These are phyloP conservation scores for Wickerhamiella allomyrinae DNA, from an alignment of 805 yeast genomes.

Conservation along the genomic window DNA sequence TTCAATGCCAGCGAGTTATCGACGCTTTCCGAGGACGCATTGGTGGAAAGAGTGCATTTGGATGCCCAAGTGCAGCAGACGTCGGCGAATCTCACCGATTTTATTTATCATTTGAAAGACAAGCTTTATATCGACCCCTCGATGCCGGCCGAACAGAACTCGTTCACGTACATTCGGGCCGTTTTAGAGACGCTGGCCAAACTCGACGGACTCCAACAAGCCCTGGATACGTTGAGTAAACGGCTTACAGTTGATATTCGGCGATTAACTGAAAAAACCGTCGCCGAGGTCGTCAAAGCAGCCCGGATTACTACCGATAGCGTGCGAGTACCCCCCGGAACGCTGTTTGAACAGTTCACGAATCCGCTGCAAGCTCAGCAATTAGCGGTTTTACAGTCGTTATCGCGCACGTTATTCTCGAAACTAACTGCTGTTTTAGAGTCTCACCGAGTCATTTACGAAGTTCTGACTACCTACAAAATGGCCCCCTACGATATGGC, in stretches of 20 bases:
- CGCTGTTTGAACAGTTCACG: slow-evolving; percentile 12
- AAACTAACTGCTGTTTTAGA: slow-evolving; percentile 51
- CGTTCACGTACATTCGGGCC: slow-evolving; percentile 39
- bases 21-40: not conserved
- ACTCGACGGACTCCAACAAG: slow-evolving; percentile 45
- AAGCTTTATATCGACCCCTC: slow-evolving; percentile 6
- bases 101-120: slow-evolving; percentile 8
- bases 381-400: slow-evolving; percentile 48
- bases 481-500: slow-evolving; percentile 25
- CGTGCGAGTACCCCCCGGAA: slow-evolving; percentile 4
- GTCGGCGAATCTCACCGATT: slow-evolving; percentile 1
- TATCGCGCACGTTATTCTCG: slow-evolving; percentile 56
- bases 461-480: slow-evolving; percentile 27
- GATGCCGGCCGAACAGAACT: slow-evolving; percentile 26
- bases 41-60: slow-evolving; percentile 1
- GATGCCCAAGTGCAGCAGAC: not conserved
- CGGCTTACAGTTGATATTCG: slow-evolving; percentile 50
- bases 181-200: slow-evolving; percentile 44
- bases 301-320: slow-evolving; percentile 4
- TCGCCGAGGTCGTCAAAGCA: slow-evolving; percentile 46
- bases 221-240: slow-evolving; percentile 39
- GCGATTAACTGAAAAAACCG: slow-evolving; percentile 43
- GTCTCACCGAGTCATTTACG: slow-evolving; percentile 51
- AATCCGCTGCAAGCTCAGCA: slow-evolving; percentile 7
- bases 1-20: slow-evolving; percentile 5